Base-by-base conservation (phyloP, 257 asterid genomes). In the Primulina eburnea region DNA sequence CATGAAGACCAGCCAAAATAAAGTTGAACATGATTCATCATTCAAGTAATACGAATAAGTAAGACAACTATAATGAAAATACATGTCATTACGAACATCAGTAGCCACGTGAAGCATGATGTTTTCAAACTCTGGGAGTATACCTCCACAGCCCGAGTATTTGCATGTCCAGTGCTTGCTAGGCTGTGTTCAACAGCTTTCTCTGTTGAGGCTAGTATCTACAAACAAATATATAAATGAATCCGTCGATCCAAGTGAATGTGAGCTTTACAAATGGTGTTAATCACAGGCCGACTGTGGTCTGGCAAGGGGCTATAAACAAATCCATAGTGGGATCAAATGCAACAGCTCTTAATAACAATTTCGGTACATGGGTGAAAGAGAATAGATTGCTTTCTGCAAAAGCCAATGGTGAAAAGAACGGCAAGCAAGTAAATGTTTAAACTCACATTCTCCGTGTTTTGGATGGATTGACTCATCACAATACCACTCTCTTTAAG, bases 131-230 rank as follows among this genome's bases (percentile, higher is more conserved):
- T 86, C 86, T 73, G 86, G 0, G 95, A 90, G 82, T 78, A 87
- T 8, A 90, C 86, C 63, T 76, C 87, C 90, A 65, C 68, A 6
- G 97, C 95, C 58, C 96, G 84, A 8, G 80, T 53, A 72, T 67
- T 91, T 57, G 92, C 97, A 21, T 82, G 94, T 60, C 92, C 91
- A 0, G 97, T 93, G 78, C 90, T 87, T 4, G 92, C 99, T 82
- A 93, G 75, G 82, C 95, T 90, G 76, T 86, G 90, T 73, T 93
- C 99, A 21, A 93, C 87, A 0, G 96, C 95, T 74, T 86, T 86
- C 83, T 89, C 92, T 4, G 97, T 93, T 26, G 96, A 93, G 79
- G 89, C 96, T 0, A 93, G 90, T 76, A 89, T 87, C 97, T 94
- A 78, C 73, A 82, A 16, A 28, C 34, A 37, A 21, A 64, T 64